Base-by-base conservation (phyloP, 208 protist genomes). In the Acanthamoeba castellanii region DNA sequence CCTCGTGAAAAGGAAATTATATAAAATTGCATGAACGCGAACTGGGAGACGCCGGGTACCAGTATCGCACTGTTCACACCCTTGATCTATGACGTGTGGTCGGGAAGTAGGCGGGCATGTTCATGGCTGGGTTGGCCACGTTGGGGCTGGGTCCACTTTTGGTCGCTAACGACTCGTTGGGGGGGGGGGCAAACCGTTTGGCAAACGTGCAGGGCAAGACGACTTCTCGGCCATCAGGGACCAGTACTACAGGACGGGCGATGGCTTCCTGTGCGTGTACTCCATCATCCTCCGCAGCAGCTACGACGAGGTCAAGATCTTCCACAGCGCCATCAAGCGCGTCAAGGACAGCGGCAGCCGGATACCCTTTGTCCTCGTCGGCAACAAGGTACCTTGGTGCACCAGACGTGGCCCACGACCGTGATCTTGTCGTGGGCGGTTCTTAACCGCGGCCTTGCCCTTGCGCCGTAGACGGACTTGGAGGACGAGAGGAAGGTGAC, bases 251-350 rank as follows among this genome's bases (percentile, higher is more conserved):
- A 57, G 55, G 52, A 66, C 47, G 55, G 82, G 82, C 1, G 82
- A 89, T 27, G 82, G 82, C 3, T 89, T 89, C 52, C 82, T 89
- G 25, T 89, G 82, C 52, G 82, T 89, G 7, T 89, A 97, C 78
- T 84, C 94, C 16, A 97, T 98, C 32, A 97, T 96, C 32, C 92
- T 94, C 34, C 52, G 97, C 57, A 94, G 92, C 37, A 97, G 97
- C 18, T 98, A 98, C 76, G 97, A 98, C 85, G 97, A 98, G 94
- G 90, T 98, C 42, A 52, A 37, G 8, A 82, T 89, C 55, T 98
- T 98, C 50, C 92, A 94, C 81, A 96, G 98, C 45, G 94, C 98
- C 84, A 98, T 98, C 47, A 76, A 98, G 45, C 94, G 96, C 87
- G 97, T 98, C 0, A 98, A 98, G 68, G 97, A 98, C 74, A 72